phyloP scores from a whole-genome alignment of 1,139 yeast genomes.

The Lodderomyces beijingensis region DNA sequence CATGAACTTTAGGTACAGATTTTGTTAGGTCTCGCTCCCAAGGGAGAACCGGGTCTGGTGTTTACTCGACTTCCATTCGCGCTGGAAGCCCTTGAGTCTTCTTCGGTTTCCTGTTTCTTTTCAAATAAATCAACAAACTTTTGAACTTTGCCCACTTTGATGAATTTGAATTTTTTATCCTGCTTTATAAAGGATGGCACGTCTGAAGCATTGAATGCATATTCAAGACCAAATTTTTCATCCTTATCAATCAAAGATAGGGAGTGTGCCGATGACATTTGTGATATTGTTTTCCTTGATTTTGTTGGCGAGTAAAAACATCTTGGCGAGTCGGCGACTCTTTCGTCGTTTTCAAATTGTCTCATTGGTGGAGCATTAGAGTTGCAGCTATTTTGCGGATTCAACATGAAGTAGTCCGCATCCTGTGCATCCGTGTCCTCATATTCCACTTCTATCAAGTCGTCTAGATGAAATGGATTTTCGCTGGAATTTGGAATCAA shows the following conservation, averaged over 20 bases:
- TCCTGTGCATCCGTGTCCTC: slow-evolving; percentile 8
- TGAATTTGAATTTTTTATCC: slow-evolving; percentile 43
- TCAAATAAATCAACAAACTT: slow-evolving; percentile 45
- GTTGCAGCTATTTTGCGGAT: neutral
- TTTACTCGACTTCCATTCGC: slow-evolving; percentile 5
- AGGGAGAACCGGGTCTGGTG: slow-evolving; percentile 4
- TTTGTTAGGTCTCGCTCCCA: too few relatives aligned
- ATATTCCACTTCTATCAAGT: slow-evolving; percentile 8
- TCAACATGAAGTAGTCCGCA: slow-evolving; percentile 5
- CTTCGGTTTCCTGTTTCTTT: slow-evolving; percentile 22
- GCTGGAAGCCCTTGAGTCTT: slow-evolving; percentile 1
- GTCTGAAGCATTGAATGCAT: slow-evolving; percentile 27
- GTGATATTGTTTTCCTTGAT: slow-evolving; percentile 12
- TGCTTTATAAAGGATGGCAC: slow-evolving; percentile 40
- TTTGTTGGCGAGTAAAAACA: slow-evolving; percentile 19
- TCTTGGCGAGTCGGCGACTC: slow-evolving; percentile 7
- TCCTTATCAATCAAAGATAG: slow-evolving; percentile 22
- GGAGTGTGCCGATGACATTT: slow-evolving; percentile 19
- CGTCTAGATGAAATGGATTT: slow-evolving; percentile 8
- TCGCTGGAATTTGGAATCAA: neutral
- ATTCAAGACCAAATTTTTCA: slow-evolving; percentile 23
- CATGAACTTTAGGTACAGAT: too few relatives aligned
- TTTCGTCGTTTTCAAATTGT: slow-evolving; percentile 8
- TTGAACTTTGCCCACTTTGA: slow-evolving; percentile 47
- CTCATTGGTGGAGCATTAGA: slow-evolving; percentile 6